phyloP scores from a whole-genome alignment of 2,329 filamentous ascomycete species.

The Pseudocercospora crystallina region DNA sequence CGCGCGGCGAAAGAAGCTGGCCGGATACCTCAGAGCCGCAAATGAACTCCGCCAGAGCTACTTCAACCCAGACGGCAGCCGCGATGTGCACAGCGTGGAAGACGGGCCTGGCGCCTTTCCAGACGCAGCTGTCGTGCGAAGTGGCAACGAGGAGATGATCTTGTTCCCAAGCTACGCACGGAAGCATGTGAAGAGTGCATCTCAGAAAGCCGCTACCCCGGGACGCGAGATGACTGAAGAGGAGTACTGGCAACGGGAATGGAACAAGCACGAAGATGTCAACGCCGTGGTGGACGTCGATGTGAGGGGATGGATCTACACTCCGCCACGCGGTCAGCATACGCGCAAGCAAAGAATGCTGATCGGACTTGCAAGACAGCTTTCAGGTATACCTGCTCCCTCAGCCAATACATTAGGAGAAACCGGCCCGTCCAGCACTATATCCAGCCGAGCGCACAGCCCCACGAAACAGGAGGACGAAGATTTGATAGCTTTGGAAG shows the following conservation, averaged over 20 bases:
- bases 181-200: constrained; percentile 58
- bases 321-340: constrained; percentile 79
- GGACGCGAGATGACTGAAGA: constrained; percentile 29
- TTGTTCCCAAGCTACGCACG: constrained; percentile 93
- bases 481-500: constrained; percentile 71
- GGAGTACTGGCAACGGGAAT: constrained; percentile 75
- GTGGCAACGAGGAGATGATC: constrained; percentile 87
- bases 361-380: constrained; percentile 78
- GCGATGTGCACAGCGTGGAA: constrained; percentile 22
- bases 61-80: constrained; percentile 38
- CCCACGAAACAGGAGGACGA: constrained; percentile 52
- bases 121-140: constrained; percentile 75
- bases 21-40: constrained; percentile 68
- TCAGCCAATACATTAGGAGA: constrained; percentile 40
- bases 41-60: constrained; percentile 71
- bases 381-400: constrained; percentile 81
- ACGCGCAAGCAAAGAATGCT: constrained; percentile 82
- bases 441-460: constrained; percentile 46
- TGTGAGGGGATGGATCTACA: constrained; percentile 92
- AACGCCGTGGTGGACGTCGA: constrained; percentile 90
- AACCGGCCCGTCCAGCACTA: constrained; percentile 42
- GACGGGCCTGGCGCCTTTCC: constrained; percentile 66
- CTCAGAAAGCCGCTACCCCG: constrained; percentile 16
- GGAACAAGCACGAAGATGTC: constrained; percentile 76
- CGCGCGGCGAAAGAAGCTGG: constrained; percentile 74